Base-by-base conservation (phyloP, 257 asterid species). In the Nicotiana tomentosiformis region DNA sequence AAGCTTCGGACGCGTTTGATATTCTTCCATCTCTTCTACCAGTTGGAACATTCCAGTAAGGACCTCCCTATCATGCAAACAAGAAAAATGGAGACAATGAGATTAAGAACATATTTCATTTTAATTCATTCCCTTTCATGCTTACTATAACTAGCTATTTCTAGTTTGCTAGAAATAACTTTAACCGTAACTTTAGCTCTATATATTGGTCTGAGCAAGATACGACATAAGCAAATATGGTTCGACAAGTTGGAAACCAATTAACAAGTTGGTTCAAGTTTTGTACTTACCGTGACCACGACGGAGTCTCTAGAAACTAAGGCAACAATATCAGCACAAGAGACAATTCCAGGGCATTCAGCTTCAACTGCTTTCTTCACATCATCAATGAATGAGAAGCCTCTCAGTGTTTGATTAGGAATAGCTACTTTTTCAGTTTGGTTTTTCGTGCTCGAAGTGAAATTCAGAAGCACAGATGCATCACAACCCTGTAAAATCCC, bases 1-100 rank as follows among this genome's bases (percentile, higher is more conserved):
- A 77, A 66, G 89, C 89, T 67, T 88, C 87, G 0, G 86, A 64
- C 10, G 72, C 77, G 29, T 35, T 84, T 2, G 90, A 88, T 33
- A 88, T 81, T 30, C 32, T 23, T 2, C 90, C 90, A 32, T 88
- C 90, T 80, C 89, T 78, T 66, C 90, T 64, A 8, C 90, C 89
- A 0, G 87, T 81, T 7, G 87, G 89, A 30, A 87, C 90, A 17
- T 78, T 80, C 89, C 89, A 87, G 5, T 61, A 84, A 32, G 89
- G 88, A 3, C 88, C 85, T 60, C 82, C 80, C 83, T 85, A 20
- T 17, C 23, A 60, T 51, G 17, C 33, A 46, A 46, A 37, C 23
- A 20, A 67, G 7, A 12, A 10, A 18, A 66, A 5, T 4, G 43
- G 35, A 66, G 67, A 10, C 8, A 2, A 18, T 30, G 39, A 60